Evolutionary conservation across 768 basidiomycete genomes (phyloP).

Genomic region (Kondoa subrosea): DNA sequence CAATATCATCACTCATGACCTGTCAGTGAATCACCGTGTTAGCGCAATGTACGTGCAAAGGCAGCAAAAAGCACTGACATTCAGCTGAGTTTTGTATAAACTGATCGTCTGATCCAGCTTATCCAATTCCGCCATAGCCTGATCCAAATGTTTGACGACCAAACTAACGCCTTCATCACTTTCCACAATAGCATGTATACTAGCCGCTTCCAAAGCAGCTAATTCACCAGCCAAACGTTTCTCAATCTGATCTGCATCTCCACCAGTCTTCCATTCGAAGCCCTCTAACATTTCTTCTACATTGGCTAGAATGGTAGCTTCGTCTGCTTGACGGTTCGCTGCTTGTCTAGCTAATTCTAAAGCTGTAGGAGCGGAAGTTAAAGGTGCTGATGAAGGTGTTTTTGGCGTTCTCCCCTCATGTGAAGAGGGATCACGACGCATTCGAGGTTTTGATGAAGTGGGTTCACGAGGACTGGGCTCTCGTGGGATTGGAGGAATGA

Average conservation of each 20-base stretch:
- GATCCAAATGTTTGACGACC: constrained; percentile 76
- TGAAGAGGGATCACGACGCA: background rate
- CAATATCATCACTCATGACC: constrained; percentile 90
- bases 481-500: background rate
- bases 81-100: constrained; percentile 89
- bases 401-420: too few relatives aligned
- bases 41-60: constrained; percentile 41
- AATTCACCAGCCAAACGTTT: constrained; percentile 74
- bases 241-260: constrained; percentile 63
- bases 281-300: constrained; percentile 99
- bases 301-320: constrained; percentile 66
- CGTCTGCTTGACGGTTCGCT: constrained; percentile 35
- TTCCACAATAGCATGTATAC: constrained; percentile 87
- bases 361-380: background rate
- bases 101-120: constrained; percentile 74
- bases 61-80: constrained; percentile 42
- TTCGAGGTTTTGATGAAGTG: background rate
- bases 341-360: background rate
- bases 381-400: background rate
- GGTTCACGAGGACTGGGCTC: too few relatives aligned
- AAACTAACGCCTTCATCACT: constrained; percentile 75
- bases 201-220: constrained; percentile 79
- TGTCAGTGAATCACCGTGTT: constrained; percentile 66
- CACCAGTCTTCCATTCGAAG: constrained; percentile 64
- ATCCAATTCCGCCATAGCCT: constrained; percentile 73